These are phyloP conservation scores for Leccinum disarticulatum DNA, from an alignment of 768 basidiomycete genomes.

Conservation along the genomic window DNA sequence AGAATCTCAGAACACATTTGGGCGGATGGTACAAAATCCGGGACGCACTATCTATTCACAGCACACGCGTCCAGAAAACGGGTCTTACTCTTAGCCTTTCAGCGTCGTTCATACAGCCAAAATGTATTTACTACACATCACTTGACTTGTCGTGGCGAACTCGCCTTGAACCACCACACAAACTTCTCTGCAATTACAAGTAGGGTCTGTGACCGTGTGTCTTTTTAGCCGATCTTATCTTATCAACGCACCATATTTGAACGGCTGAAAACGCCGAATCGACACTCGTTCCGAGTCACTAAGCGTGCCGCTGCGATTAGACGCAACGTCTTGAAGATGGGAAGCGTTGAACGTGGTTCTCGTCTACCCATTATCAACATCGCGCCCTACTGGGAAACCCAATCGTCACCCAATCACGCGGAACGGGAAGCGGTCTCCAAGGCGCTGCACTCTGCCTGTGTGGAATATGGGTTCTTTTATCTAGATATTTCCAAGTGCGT, in stretches of 20 bases:
- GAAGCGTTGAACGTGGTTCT: slow-evolving; percentile 5
- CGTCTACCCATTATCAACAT: slow-evolving; percentile 73
- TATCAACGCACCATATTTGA: slow-evolving; percentile 7
- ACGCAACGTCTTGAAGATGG: slow-evolving; percentile 12
- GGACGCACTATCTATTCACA: slow-evolving; percentile 69
- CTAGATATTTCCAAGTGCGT: slow-evolving; percentile 65
- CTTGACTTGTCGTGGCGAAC: slow-evolving; percentile 16
- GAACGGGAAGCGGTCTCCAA: slow-evolving; percentile 48
- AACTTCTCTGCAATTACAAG: neutral
- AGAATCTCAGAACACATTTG: slow-evolving; percentile 42
- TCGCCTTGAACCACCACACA: neutral
- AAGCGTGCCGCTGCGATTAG: neutral
- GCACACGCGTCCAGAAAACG: slow-evolving; percentile 37
- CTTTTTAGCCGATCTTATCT: slow-evolving; percentile 13
- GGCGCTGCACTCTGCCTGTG: slow-evolving; percentile 70
- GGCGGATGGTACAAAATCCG: slow-evolving; percentile 44
- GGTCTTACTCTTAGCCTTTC: slow-evolving; percentile 24
- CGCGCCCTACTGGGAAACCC: slow-evolving; percentile 54
- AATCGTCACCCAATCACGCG: slow-evolving; percentile 27
- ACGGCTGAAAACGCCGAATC: neutral
- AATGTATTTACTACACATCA: slow-evolving; percentile 24
- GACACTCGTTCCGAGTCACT: neutral
- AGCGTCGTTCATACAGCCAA: slow-evolving; percentile 8
- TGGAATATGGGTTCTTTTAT: slow-evolving; percentile 89
- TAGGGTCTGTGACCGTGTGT: neutral